phyloP scores from a whole-genome alignment of 2,329 filamentous ascomycete genomes.

The Fusarium subglutinans region DNA sequence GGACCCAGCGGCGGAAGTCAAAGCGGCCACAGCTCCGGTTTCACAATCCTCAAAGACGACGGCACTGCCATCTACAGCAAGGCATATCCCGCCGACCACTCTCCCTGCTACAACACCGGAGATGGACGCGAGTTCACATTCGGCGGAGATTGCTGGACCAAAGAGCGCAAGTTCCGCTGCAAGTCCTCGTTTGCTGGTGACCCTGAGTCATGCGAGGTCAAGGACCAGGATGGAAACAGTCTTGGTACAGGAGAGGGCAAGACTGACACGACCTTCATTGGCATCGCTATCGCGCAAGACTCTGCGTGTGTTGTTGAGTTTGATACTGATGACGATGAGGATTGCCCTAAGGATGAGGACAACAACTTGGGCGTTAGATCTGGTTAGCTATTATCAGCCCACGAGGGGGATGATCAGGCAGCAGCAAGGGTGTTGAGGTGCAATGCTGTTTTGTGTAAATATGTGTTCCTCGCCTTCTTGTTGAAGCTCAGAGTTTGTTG shows the following conservation, averaged over 20 bases:
- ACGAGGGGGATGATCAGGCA: rapidly evolving
- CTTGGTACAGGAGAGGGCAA: slow-evolving; percentile 7
- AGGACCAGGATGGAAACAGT: slow-evolving; percentile 2
- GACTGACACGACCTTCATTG: slow-evolving; percentile 7
- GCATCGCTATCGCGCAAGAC: slow-evolving; percentile 7
- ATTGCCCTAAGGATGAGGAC: slow-evolving; percentile 1
- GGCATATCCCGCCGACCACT: not conserved
- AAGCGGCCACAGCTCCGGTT: not conserved
- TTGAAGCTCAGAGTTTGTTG: not conserved
- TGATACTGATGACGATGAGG: slow-evolving; percentile 4
- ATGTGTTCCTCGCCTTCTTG: not conserved
- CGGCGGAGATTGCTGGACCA: not conserved
- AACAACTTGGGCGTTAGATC: not conserved
- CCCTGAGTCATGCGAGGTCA: slow-evolving; percentile 6
- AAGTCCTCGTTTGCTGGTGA: not conserved
- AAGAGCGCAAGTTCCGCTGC: slow-evolving; percentile 10
- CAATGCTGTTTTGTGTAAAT: not conserved
- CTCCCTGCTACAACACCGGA: not conserved
- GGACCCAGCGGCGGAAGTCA: not conserved
- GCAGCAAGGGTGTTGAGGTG: no score
- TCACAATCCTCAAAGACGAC: slow-evolving; percentile 11
- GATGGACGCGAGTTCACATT: slow-evolving; percentile 6
- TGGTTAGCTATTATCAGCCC: not conserved
- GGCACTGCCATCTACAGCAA: slow-evolving; percentile 8
- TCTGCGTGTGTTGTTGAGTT: slow-evolving; percentile 14